Evolutionary conservation across 768 basidiomycete species (phyloP).

Genomic region (Russula lepida): DNA sequence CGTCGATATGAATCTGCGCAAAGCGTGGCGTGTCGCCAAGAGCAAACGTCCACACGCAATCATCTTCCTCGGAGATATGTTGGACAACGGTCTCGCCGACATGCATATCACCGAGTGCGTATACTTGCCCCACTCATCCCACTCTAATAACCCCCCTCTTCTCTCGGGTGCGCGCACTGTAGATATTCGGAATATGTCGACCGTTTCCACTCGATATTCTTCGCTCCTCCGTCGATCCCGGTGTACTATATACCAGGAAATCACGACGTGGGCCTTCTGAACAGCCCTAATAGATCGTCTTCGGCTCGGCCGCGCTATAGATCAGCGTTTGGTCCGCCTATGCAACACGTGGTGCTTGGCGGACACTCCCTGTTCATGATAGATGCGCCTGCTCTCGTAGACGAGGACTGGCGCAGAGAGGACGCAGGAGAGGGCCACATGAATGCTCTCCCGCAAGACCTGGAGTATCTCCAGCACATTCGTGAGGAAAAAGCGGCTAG

Average conservation of each 20-base stretch:
- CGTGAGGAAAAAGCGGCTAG: not conserved
- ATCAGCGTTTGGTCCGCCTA: slow-evolving; percentile 70
- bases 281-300: slow-evolving; percentile 23
- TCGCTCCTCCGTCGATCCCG: slow-evolving; percentile 37
- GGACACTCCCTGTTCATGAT: slow-evolving; percentile 68
- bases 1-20: slow-evolving; percentile 77
- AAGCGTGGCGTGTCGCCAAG: slow-evolving; percentile 69
- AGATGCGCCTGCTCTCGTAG: slow-evolving; percentile 64
- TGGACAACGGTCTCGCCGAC: slow-evolving; percentile 69
- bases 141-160: slow-evolving; percentile 1
- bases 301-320: slow-evolving; percentile 43
- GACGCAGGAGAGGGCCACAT: slow-evolving; percentile 33
- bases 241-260: slow-evolving; percentile 81
- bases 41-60: slow-evolving; percentile 58
- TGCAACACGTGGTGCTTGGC: slow-evolving; percentile 51
- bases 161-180: not conserved
- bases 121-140: not conserved
- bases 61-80: slow-evolving; percentile 86
- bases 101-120: slow-evolving; percentile 64
- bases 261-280: slow-evolving; percentile 64
- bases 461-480: slow-evolving; percentile 2
- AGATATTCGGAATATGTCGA: slow-evolving; percentile 69
- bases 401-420: slow-evolving; percentile 56
- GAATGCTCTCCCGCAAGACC: slow-evolving; percentile 34
- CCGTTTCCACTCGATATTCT: slow-evolving; percentile 68